Conservation (phyloP, 305 asterid species). For the Fraxinus platypoda region DNA sequence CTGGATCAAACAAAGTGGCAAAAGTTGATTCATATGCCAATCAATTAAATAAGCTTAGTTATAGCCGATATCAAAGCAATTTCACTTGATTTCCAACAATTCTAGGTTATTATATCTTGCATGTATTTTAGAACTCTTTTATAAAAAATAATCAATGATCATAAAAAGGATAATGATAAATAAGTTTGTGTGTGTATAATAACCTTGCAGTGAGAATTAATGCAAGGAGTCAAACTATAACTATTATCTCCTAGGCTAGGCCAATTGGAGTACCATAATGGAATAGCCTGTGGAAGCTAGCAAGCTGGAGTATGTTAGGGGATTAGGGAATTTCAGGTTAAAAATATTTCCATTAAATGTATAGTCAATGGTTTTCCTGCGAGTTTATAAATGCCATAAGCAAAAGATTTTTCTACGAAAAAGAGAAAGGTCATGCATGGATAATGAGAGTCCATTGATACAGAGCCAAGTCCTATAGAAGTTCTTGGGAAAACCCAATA, state of each 20-base stretch:
- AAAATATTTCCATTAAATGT: background rate
- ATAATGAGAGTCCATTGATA: background rate
- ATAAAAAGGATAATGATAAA: background rate
- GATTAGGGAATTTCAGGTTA: background rate
- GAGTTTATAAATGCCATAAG: background rate
- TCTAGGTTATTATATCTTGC: background rate
- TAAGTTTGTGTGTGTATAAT: background rate
- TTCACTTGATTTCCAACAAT: background rate
- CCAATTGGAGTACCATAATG: background rate
- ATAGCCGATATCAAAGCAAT: background rate
- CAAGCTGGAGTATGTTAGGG: background rate
- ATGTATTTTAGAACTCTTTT: background rate
- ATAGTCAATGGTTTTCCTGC: background rate
- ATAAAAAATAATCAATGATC: background rate
- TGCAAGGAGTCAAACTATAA: background rate
- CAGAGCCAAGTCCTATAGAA: background rate
- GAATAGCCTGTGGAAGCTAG: background rate
- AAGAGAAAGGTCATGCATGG: background rate
- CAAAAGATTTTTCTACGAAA: background rate
- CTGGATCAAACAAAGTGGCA: background rate
- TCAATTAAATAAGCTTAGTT: background rate
- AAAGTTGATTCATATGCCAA: background rate
- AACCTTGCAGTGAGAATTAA: background rate
- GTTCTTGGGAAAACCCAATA: background rate
- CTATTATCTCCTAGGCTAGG: background rate